Evolutionary conservation across 2,329 filamentous ascomycete genomes (phyloP), one percentile per base, ranked within the genome.

Genomic region (Peltaster fructicola): DNA sequence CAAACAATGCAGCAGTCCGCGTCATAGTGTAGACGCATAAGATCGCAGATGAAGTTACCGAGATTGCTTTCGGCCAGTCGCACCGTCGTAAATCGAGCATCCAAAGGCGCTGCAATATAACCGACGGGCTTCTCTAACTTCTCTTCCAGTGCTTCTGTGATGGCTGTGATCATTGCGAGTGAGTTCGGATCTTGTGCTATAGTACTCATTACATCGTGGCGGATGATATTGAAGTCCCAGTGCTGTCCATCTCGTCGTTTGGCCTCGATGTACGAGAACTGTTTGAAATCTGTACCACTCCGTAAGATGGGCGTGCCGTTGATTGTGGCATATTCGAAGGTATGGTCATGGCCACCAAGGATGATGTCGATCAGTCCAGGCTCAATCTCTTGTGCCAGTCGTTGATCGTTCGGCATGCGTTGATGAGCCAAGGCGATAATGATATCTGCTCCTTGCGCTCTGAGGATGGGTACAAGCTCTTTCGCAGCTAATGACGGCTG

Each of bases 251-350:
- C 57, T 34, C 63, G 68, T 12, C 68, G 61, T 38, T 78, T 67
- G 2, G 69, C 76, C 48, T 91, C 79, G 25, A 93, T 65, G 44
- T 91, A 91, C 44, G 78, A 88, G 16, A 92, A 57, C 46, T 93
- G 78, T 52, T 88, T 90, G 54, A 92, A 93, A 48, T 93, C 84
- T 10, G 73, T 80, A 1, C 84, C 82, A 0, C 79, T 90, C 2
- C 84, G 68, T n/a, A 93, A 57, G 3, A 91, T 68, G 41, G 92
- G 82, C 1, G 69, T 78, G 6, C 73, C 74, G 32, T 84, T 82
- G 47, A 88, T 64, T 27, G 82, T 44, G 27, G 62, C 66, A 51
- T 92, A 80, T 9, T 63, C 64, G 45, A 92, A 92, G 51, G 75
- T 88, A 46, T 93, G 84, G 40, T 92, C 84, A 43, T 92, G 82